Conservation (phyloP, 768 basidiomycete species). For the Leccinum arenicola region DNA sequence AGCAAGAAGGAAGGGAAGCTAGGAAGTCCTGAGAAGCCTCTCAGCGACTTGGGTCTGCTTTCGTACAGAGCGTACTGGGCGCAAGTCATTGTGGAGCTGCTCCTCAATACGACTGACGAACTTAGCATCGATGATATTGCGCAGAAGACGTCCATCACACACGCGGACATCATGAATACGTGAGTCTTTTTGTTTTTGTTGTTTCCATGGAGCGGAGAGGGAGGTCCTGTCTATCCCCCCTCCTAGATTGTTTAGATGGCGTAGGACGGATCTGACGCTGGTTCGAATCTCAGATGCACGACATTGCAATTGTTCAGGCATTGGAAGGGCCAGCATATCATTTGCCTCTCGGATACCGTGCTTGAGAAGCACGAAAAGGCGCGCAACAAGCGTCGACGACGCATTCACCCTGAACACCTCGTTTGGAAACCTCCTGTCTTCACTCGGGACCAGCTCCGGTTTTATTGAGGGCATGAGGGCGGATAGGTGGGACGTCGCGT, state of each 20-base stretch:
- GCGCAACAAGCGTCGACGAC: slow-evolving; percentile 69
- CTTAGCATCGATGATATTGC: slow-evolving; percentile 97
- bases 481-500: not conserved
- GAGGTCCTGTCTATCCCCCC: not conserved
- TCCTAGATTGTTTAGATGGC: not conserved
- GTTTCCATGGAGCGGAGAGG: not conserved
- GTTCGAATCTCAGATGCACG: slow-evolving; percentile 62
- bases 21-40: slow-evolving; percentile 96
- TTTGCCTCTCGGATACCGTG: slow-evolving; percentile 87
- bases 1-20: slow-evolving; percentile 95
- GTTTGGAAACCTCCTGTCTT: slow-evolving; percentile 97
- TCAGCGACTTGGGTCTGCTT: slow-evolving; percentile 90
- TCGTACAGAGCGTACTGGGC: slow-evolving; percentile 97
- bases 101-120: slow-evolving; percentile 68
- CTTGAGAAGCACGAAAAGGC: slow-evolving; percentile 89
- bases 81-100: slow-evolving; percentile 89
- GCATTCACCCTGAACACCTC: slow-evolving; percentile 77
- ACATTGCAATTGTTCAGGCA: slow-evolving; percentile 94
- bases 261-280: slow-evolving; percentile 7
- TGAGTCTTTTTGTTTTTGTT: slow-evolving; percentile 42
- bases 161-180: slow-evolving; percentile 98
- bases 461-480: slow-evolving; percentile 34
- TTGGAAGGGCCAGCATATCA: slow-evolving; percentile 92
- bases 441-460: slow-evolving; percentile 84
- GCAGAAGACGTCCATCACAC: slow-evolving; percentile 91